phyloP scores from a whole-genome alignment of 371 early-diverging fungal genomes.

The Mucor mucedo region DNA sequence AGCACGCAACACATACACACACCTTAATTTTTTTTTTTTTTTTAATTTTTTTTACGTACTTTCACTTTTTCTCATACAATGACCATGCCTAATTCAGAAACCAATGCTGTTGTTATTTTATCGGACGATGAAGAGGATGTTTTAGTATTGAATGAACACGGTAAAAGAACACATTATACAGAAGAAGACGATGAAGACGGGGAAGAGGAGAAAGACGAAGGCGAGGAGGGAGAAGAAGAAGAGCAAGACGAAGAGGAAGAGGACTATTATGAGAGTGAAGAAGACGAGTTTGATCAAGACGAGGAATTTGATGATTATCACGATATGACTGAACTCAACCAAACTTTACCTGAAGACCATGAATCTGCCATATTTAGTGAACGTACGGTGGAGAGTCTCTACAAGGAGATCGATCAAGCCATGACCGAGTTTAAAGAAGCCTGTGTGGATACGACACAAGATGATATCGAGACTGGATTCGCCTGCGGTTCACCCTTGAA shows the following conservation, averaged over 20 bases:
- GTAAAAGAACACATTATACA: constrained; percentile 1
- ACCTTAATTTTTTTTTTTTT: neutral
- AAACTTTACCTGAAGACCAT: constrained; percentile 14
- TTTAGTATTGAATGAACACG: constrained; percentile 1
- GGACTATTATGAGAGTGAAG: neutral
- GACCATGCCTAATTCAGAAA: neutral
- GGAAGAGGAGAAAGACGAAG: neutral
- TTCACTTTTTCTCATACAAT: neutral
- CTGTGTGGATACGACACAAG: neutral
- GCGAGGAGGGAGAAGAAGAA: too few species aligned
- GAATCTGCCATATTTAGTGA: constrained; percentile 12
- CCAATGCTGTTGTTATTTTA: constrained; percentile 7
- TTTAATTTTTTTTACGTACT: neutral
- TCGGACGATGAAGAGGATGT: constrained; percentile 20
- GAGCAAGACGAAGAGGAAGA: neutral
- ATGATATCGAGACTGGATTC: neutral
- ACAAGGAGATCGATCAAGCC: neutral
- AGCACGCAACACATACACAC: neutral
- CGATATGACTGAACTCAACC: neutral
- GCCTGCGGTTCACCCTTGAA: neutral
- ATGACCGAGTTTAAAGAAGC: neutral
- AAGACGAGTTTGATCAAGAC: neutral
- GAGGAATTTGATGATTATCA: neutral
- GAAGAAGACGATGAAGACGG: constrained; percentile 1
- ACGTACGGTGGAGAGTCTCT: neutral